A percentile compares a stretch with the other conserved stretches of the same genome.
Evolutionary conservation across 2,329 filamentous ascomycete species (phyloP).

Genomic region (Plenodomus biglobosus): DNA sequence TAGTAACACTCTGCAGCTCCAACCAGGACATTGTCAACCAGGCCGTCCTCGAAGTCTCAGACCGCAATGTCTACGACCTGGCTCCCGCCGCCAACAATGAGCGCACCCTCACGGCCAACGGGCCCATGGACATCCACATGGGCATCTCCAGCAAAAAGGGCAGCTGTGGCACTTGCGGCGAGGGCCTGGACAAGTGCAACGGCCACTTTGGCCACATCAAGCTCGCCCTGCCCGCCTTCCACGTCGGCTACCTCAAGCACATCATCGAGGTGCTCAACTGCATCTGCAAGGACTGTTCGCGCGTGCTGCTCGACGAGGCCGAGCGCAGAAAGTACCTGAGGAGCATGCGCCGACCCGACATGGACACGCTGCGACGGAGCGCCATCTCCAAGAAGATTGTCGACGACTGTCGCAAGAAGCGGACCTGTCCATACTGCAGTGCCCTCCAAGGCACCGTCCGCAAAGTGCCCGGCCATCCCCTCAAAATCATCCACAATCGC

Average conservation of each 20-base stretch:
- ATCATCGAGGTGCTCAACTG: constrained; percentile 90
- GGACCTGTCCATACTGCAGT: constrained; percentile 77
- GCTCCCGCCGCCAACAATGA: constrained; percentile 60
- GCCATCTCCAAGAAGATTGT: constrained; percentile 85
- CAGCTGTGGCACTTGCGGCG: constrained; percentile 79
- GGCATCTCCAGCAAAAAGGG: constrained; percentile 84
- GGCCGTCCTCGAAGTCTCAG: constrained; percentile 90
- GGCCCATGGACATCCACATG: constrained; percentile 83
- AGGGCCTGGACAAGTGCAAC: constrained; percentile 79
- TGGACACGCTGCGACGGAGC: constrained; percentile 85
- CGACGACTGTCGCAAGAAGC: constrained; percentile 84
- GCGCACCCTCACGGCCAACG: constrained; percentile 74
- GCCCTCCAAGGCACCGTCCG: constrained; percentile 88
- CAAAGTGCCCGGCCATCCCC: constrained; percentile 76
- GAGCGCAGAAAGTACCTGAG: constrained; percentile 78
- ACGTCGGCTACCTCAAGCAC: constrained; percentile 93
- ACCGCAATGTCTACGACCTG: constrained; percentile 90
- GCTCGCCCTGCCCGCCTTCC: constrained; percentile 87
- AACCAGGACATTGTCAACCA: constrained; percentile 95
- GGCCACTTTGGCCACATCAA: constrained; percentile 95
- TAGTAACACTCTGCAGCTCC: constrained; percentile 58
- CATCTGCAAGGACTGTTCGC: constrained; percentile 91
- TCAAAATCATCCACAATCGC: constrained; percentile 94
- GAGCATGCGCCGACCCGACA: constrained; percentile 74
- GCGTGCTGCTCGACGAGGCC: constrained; percentile 76